Evolutionary conservation across 2,329 filamentous ascomycete species (phyloP).

Genomic region (Domatiomyces catenatus): DNA sequence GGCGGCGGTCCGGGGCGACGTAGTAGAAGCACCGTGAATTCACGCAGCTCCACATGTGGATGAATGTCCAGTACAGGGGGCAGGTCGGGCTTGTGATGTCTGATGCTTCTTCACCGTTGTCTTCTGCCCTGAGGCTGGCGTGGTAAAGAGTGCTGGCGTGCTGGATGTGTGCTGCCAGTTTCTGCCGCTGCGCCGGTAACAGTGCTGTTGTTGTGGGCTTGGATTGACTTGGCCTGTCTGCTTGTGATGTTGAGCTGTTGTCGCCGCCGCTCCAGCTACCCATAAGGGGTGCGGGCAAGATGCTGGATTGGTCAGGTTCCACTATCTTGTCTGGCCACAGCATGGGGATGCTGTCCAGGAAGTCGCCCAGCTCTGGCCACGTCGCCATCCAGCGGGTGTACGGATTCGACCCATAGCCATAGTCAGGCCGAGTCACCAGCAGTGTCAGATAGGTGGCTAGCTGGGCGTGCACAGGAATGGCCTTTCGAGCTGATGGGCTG

Average conservation of each 20-base stretch:
- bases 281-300: background rate
- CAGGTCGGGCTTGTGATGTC: background rate
- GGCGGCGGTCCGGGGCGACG: slow-evolving; percentile 1
- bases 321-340: slow-evolving; percentile 3
- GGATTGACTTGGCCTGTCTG: background rate
- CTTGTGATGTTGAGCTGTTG: background rate
- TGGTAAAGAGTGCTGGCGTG: background rate
- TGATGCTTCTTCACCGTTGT: background rate
- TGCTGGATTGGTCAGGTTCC: background rate
- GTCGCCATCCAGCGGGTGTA: slow-evolving; percentile 9
- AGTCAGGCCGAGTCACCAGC: background rate
- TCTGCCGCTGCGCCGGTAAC: background rate
- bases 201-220: background rate
- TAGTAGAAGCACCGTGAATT: slow-evolving; percentile 13
- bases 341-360: slow-evolving; percentile 6
- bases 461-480: slow-evolving; percentile 9
- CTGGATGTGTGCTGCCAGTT: background rate
- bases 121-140: background rate
- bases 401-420: background rate
- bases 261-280: background rate
- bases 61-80: slow-evolving; percentile 2
- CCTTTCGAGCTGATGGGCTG: slow-evolving; percentile 1
- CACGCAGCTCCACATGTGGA: slow-evolving; percentile 10
- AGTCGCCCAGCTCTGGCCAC: slow-evolving; percentile 9
- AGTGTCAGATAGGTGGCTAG: slow-evolving; percentile 11